Evolutionary conservation across 179 eudicot species (phyloP).

Genomic region (Heliamphora pulchella): DNA sequence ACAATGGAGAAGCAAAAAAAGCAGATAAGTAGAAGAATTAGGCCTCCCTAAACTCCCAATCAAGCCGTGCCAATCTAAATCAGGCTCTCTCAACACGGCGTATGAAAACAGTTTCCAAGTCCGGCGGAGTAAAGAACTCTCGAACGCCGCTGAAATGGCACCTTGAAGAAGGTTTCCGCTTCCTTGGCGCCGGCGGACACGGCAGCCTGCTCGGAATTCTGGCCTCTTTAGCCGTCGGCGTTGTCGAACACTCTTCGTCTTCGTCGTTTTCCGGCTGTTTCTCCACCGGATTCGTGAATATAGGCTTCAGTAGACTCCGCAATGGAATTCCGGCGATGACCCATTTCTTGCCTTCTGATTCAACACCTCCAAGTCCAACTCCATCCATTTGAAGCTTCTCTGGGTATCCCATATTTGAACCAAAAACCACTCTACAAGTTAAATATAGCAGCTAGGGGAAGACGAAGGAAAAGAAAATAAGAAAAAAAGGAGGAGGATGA

Average conservation of each 20-base stretch:
- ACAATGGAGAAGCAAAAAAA: not conserved
- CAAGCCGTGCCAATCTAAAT: not conserved
- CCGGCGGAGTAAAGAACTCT: constrained; percentile 52
- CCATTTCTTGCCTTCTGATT: constrained; percentile 37
- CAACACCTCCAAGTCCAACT: constrained; percentile 11
- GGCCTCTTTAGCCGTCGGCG: constrained; percentile 43
- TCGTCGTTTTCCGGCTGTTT: constrained; percentile 10
- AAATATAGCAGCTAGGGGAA: too few relatives aligned
- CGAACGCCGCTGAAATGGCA: constrained; percentile 24
- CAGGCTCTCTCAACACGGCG: constrained; percentile 29
- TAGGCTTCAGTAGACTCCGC: constrained; percentile 29
- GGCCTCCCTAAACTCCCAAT: not conserved
- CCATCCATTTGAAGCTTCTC: constrained; percentile 28
- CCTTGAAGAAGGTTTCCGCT: constrained; percentile 32
- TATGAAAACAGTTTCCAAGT: constrained; percentile 46
- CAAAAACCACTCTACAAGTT: not conserved
- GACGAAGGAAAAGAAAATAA: not conserved
- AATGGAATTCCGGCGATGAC: constrained; percentile 37
- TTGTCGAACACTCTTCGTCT: constrained; percentile 27
- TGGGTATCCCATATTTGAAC: constrained; percentile 21
- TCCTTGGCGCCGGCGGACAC: constrained; percentile 57
- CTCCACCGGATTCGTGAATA: constrained; percentile 22
- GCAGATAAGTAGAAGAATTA: not conserved
- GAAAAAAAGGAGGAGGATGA: not conserved
- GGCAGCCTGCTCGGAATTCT: constrained; percentile 37